Evolutionary conservation across 164 flowering plant genomes (phyloP).

Genomic region (Platanus orientalis): DNA sequence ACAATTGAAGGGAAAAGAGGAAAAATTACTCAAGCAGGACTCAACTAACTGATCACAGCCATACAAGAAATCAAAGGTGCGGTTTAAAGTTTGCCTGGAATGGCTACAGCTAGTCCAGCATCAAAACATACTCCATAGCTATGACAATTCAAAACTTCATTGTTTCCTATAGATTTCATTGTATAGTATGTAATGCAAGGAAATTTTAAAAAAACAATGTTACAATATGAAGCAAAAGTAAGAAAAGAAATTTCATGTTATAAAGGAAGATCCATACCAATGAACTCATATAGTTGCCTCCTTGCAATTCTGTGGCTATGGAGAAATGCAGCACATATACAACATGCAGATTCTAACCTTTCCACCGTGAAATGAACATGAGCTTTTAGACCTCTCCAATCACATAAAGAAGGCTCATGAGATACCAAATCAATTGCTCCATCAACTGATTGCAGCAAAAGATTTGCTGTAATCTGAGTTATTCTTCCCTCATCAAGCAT

Average conservation of each 20-base stretch:
- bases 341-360: slow-evolving; percentile 81
- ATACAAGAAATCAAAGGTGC: too few species aligned
- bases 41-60: too few species aligned
- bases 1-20: too few species aligned
- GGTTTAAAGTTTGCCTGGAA: too few species aligned
- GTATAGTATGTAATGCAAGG: too few species aligned
- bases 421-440: slow-evolving; percentile 77
- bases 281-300: slow-evolving; percentile 74
- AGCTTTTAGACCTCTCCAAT: slow-evolving; percentile 81
- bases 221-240: too few species aligned
- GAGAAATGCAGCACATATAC: slow-evolving; percentile 86
- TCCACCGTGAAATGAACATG: slow-evolving; percentile 80
- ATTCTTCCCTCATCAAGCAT: slow-evolving; percentile 98
- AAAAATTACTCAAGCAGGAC: too few species aligned
- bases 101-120: too few species aligned
- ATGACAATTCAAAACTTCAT: too few species aligned
- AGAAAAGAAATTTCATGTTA: background rate
- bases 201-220: too few species aligned
- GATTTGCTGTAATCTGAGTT: slow-evolving; percentile 59
- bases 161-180: too few species aligned
- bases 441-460: slow-evolving; percentile 91
- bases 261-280: slow-evolving; percentile 45
- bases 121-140: too few species aligned
- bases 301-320: slow-evolving; percentile 91
- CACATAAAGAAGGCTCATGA: slow-evolving; percentile 67